These are phyloP conservation scores for Penicillium cinerascens DNA, from an alignment of 495 filamentous ascomycete species.

Conservation along the genomic window DNA sequence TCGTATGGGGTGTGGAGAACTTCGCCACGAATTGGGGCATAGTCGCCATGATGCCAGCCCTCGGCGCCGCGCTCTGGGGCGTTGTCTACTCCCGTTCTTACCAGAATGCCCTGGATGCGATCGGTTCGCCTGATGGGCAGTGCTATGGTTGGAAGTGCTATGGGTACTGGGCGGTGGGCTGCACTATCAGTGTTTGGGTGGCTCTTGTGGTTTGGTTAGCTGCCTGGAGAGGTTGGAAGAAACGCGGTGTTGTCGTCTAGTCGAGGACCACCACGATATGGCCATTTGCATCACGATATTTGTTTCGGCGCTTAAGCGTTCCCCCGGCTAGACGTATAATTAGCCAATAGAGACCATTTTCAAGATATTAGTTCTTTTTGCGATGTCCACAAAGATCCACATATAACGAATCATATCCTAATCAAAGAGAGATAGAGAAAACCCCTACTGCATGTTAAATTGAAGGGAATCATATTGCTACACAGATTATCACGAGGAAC, in stretches of 20 bases:
- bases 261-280: conserved; percentile 1
- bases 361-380: too few relatives aligned
- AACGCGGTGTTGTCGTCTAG: conserved; percentile 73
- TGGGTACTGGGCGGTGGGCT: conserved; percentile 77
- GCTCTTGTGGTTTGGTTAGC: conserved; percentile 68
- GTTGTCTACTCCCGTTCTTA: conserved; percentile 78
- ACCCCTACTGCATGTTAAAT: too few relatives aligned
- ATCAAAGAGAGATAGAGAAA: too few relatives aligned
- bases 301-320: not conserved
- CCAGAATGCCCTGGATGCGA: conserved; percentile 53
- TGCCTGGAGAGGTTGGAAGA: conserved; percentile 87
- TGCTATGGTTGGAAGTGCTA: conserved; percentile 78
- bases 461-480: too few relatives aligned
- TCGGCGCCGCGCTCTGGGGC: conserved; percentile 83
- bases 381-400: too few relatives aligned
- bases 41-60: conserved; percentile 82
- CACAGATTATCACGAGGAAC: too few relatives aligned
- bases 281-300: not conserved
- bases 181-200: conserved; percentile 65
- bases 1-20: conserved; percentile 97
- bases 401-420: too few relatives aligned
- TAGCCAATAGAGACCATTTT: not conserved
- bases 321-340: not conserved
- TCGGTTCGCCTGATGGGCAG: conserved; percentile 32
- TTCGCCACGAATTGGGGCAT: conserved; percentile 98